Base-by-base conservation (phyloP, 805 yeast genomes). In the Spathaspora passalidarum region DNA sequence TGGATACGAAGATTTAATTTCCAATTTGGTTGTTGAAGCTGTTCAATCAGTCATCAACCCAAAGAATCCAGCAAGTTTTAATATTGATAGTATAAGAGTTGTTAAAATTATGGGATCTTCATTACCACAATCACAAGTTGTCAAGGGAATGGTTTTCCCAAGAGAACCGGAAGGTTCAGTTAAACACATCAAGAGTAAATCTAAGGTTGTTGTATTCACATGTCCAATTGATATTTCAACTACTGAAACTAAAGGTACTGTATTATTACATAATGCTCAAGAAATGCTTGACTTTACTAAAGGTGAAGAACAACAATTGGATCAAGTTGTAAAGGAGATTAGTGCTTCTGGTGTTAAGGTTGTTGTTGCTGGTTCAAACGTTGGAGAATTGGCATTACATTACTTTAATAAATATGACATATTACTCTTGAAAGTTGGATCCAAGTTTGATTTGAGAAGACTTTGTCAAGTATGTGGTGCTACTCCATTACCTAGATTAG, bases 161-260 rank as follows among this genome's bases (percentile, higher is more conserved):
- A 81, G 95, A 58, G 96, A 90, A 66, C 97, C 98, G n/a, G 98
- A 92, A 65, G 95, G 97, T 13, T 83, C 81, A 54, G 68, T 91
- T 42, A 89, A 88, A 62, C 78, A 82, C 50, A 71, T 86, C 47
- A 63, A 57, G 8, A 39, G 47, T 17, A 81, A 77, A 56, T 81
- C 95, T 14, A 90, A 88, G 64, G 98, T 94, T 39, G 99, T 88
- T 8, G 91, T 90, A 2, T 94, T 76, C 72, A 89, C 96, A 7
- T 85, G 96, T 65, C 97, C 98, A 21, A 81, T 94, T 45, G 99
- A 94, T 68, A 88, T 88, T 49, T 85, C 97, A 11, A 85, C 90
- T 49, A 91, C 99, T n/a, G 99, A 94, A 72, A 92, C 98, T 18
- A 92, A 92, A 71, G 98, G 99, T 42, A 94, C 99, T 13, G 99